These are phyloP conservation scores for Cercospora sp. DNA, from an alignment of 2,329 filamentous ascomycete species.

Conservation along the genomic window DNA sequence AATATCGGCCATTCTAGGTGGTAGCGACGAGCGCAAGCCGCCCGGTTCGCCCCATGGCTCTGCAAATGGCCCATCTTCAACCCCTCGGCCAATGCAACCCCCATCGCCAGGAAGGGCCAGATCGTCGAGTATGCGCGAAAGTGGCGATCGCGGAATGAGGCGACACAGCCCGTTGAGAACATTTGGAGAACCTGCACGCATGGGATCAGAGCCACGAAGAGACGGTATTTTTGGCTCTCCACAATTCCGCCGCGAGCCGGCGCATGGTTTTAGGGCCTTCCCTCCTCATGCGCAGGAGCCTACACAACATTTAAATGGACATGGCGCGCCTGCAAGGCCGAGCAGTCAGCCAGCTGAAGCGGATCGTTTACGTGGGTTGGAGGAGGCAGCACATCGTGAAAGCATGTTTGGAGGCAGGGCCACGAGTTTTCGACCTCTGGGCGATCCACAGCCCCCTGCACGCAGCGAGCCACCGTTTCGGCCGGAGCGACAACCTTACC, in stretches of 20 bases:
- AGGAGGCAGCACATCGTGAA: slow-evolving; percentile 33
- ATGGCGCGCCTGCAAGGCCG: slow-evolving; percentile 33
- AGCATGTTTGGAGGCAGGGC: slow-evolving; percentile 27
- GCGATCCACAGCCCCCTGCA: slow-evolving; percentile 27
- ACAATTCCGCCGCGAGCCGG: slow-evolving; percentile 35
- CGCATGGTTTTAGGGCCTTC: slow-evolving; percentile 38
- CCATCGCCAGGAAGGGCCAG: slow-evolving; percentile 47
- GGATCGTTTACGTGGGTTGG: slow-evolving; percentile 24
- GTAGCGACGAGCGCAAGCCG: slow-evolving; percentile 34
- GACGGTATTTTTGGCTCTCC: slow-evolving; percentile 39
- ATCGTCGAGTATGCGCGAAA: slow-evolving; percentile 42
- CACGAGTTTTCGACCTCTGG: slow-evolving; percentile 31
- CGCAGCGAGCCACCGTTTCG: slow-evolving; percentile 26
- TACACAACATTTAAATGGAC: slow-evolving; percentile 28
- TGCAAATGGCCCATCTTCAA: slow-evolving; percentile 34
- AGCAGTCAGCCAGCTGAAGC: slow-evolving; percentile 41
- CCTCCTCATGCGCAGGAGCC: slow-evolving; percentile 30
- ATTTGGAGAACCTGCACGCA: slow-evolving; percentile 33
- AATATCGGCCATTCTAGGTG: slow-evolving; percentile 70
- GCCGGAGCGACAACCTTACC: slow-evolving; percentile 30
- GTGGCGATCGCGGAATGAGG: slow-evolving; percentile 29
- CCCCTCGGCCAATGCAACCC: slow-evolving; percentile 49
- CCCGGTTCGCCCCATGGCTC: slow-evolving; percentile 39
- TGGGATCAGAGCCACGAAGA: slow-evolving; percentile 31
- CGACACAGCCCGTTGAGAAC: slow-evolving; percentile 33